A percentile compares a stretch with the other conserved stretches of the same genome.
Conservation (phyloP, 2,329 filamentous ascomycete species). For the Tolypocladium tropicale region DNA sequence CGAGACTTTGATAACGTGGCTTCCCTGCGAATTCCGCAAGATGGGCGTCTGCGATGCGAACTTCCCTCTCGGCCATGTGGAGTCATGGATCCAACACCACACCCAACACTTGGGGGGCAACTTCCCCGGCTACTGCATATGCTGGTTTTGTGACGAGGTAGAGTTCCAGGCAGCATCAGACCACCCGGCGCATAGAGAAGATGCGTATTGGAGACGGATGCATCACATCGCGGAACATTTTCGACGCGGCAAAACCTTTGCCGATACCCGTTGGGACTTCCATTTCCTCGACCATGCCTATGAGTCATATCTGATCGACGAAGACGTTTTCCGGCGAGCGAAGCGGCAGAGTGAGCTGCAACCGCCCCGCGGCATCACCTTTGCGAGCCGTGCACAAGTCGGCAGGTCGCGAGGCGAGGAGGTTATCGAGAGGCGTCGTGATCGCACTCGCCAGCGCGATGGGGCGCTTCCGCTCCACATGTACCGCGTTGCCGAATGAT, state of each 20-base stretch:
- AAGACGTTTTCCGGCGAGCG: conserved; percentile 11
- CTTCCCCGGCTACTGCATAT: conserved; percentile 27
- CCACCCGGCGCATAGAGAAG: conserved; percentile 1
- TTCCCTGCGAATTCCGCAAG: conserved; percentile 36
- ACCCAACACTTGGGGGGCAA: conserved; percentile 21
- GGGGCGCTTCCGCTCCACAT: not conserved
- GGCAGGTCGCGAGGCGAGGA: not conserved
- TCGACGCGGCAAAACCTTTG: conserved; percentile 9
- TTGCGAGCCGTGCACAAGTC: not conserved
- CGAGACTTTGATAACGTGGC: conserved; percentile 2
- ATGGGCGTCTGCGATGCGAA: conserved; percentile 22
- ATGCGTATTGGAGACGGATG: conserved; percentile 31
- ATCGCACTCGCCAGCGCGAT: conserved; percentile 10
- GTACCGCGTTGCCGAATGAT: not conserved
- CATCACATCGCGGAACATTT: conserved; percentile 39
- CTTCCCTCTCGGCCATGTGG: conserved; percentile 27
- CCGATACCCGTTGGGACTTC: conserved; percentile 28
- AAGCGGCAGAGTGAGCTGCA: conserved; percentile 9
- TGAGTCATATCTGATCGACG: conserved; percentile 15
- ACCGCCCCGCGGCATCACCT: not conserved
- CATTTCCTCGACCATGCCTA: conserved; percentile 27
- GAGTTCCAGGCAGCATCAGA: conserved; percentile 16
- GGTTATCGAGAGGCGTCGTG: not conserved
- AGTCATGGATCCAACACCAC: conserved; percentile 37
- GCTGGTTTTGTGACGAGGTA: conserved; percentile 38